These are phyloP conservation scores for Tetragonia tetragonoides DNA, from an alignment of 148 eudicot genomes.

Conservation along the genomic window DNA sequence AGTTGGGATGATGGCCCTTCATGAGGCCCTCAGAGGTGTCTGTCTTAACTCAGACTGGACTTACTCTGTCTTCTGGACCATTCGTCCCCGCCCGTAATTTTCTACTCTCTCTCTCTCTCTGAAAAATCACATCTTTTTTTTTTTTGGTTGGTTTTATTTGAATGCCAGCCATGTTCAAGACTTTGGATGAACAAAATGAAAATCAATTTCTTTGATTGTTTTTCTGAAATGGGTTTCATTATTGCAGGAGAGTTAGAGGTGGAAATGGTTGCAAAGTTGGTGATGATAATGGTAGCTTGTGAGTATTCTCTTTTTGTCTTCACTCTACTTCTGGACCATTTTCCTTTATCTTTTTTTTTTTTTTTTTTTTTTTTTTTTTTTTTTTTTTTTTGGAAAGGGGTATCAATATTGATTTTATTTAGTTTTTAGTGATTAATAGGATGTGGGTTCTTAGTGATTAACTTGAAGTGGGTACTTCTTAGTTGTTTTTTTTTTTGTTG, in stretches of 20 bases:
- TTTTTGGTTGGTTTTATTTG: conserved; percentile 8
- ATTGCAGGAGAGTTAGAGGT: conserved; percentile 92
- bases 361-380: too few relatives aligned
- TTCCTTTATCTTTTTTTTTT: neutral
- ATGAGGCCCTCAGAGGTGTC: conserved; percentile 81
- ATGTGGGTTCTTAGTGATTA: conserved; percentile 5
- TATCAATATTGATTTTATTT: neutral
- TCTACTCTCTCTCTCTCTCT: neutral
- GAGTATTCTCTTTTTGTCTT: conserved; percentile 36
- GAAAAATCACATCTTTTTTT: conserved; percentile 2
- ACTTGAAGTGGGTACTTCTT: conserved; percentile 15
- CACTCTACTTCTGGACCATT: conserved; percentile 20
- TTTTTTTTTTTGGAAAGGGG: neutral
- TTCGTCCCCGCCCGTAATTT: conserved; percentile 87
- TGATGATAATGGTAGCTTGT: conserved; percentile 99
- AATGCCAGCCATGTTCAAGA: conserved; percentile 8
- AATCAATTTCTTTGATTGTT: conserved; percentile 5
- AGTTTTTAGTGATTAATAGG: conserved; percentile 14
- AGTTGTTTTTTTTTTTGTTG: conserved; percentile 1
- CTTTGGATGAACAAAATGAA: neutral
- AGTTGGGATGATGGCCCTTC: conserved; percentile 99
- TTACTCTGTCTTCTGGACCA: conserved; percentile 99
- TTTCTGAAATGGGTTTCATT: conserved; percentile 29
- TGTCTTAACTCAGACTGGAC: conserved; percentile 93
- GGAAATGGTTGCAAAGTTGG: conserved; percentile 97